Evolutionary conservation across 306 rosid genomes (phyloP), one percentile per base, ranked within the genome.

Genomic region (Rubus idaeus): DNA sequence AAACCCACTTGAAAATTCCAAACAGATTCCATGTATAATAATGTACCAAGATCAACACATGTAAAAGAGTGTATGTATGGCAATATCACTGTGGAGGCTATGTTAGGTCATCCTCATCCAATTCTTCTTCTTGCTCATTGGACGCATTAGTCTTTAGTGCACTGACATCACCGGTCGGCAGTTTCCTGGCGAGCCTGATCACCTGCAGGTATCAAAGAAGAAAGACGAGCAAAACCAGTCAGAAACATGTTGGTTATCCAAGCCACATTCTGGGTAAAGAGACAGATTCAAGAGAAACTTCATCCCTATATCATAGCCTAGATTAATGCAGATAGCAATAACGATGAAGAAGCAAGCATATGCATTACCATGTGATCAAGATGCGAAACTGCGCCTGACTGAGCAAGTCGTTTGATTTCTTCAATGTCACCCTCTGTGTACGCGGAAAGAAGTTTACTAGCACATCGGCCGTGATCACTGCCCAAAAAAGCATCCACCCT

Each of bases 71-170:
- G 35, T 30, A 30, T 30, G 35, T 30, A 1, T 30, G 69, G 10
- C 50, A 13, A 21, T 26, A 10, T 58, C 52, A 20, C 0, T 52
- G 18, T 3, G 2, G 60, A 75, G 69, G 50, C 75, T 74, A 95
- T 44, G 98, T 95, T 62, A 95, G 96, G 82, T 95, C 97, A 83
- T 92, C 75, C 86, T 95, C 98, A 42, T 95, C 97, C 42, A 92
- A 84, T n/a, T 84, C 76, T 60, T 89, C 86, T 68, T 82, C 95
- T 16, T 82, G 86, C 49, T 87, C 91, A 51, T 79, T 84, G 11
- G 61, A 53, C n/a, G 79, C 77, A 50, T 64, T 76, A 9, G 80
- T 70, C 84, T 83, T 90, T 1, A 89, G 79, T 78, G 83, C 84
- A 81, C 88, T 86, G 76, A 92, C 90, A 76, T 95, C 97, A 5